phyloP scores from a whole-genome alignment of 441 rosid species.

The Populus hybrid region DNA sequence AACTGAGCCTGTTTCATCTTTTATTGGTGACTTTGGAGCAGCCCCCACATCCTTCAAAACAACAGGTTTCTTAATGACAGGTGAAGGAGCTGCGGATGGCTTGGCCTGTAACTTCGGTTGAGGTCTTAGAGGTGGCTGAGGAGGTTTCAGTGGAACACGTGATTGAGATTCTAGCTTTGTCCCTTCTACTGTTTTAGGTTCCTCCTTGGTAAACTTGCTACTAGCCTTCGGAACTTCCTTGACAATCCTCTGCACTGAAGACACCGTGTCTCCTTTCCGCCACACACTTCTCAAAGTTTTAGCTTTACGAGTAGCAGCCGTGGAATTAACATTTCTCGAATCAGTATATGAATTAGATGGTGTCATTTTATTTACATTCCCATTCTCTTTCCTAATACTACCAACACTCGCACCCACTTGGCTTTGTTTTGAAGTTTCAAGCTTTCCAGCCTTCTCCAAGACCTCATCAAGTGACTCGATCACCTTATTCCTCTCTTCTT shows the following conservation, averaged over 20 bases:
- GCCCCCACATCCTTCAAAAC: conserved; percentile 83
- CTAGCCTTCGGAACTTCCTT: conserved; percentile 48
- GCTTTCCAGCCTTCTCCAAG: conserved; percentile 80
- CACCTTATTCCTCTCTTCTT: conserved; percentile 58
- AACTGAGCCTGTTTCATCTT: conserved; percentile 32
- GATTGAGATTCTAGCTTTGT: conserved; percentile 32
- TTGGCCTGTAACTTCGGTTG: conserved; percentile 74
- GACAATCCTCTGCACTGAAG: conserved; percentile 55
- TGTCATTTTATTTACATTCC: conserved; percentile 32
- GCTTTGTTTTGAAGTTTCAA: conserved; percentile 48
- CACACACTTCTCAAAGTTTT: conserved; percentile 91
- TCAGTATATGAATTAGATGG: conserved; percentile 30
- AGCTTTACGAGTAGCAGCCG: conserved; percentile 35
- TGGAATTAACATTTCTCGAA: conserved; percentile 28
- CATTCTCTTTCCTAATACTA: conserved; percentile 30
- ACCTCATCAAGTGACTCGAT: conserved; percentile 89
- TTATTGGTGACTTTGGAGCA: conserved; percentile 36
- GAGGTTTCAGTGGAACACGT: conserved; percentile 32
- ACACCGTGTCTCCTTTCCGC: conserved; percentile 85
- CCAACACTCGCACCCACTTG: conserved; percentile 4
- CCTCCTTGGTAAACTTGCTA: conserved; percentile 27
- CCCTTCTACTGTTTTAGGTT: conserved; percentile 28
- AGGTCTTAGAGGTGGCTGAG: conserved; percentile 57
- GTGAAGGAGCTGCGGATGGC: conserved; percentile 65
- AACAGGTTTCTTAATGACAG: conserved; percentile 55